These are phyloP conservation scores for Aspergillus sp. DNA, from an alignment of 2,329 filamentous ascomycete species.

Conservation along the genomic window DNA sequence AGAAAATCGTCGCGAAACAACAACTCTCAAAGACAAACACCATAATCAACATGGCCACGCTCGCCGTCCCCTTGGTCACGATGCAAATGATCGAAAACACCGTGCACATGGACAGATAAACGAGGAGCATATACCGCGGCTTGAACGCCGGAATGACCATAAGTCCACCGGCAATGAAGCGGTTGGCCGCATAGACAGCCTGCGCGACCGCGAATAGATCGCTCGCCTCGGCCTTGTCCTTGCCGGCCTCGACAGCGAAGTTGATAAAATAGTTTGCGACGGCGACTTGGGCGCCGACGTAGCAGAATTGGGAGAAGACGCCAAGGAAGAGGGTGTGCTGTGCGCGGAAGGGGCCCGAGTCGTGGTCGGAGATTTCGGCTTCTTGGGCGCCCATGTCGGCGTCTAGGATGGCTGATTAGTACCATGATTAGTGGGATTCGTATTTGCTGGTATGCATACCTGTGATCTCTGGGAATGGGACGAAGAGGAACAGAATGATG, in stretches of 20 bases:
- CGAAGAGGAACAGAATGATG: no score
- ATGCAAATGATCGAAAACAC: slow-evolving; percentile 1
- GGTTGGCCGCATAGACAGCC: slow-evolving; percentile 4
- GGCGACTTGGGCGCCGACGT: background rate
- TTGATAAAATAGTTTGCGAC: slow-evolving; percentile 14
- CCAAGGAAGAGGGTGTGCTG: slow-evolving; percentile 9
- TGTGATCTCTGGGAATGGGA: background rate
- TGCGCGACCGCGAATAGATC: no score
- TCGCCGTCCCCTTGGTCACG: background rate
- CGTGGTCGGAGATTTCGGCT: background rate
- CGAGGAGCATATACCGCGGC: slow-evolving; percentile 7
- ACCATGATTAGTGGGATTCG: no score
- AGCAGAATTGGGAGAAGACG: slow-evolving; percentile 11
- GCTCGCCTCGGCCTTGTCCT: no score
- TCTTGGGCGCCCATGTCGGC: slow-evolving; percentile 5
- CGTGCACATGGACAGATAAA: background rate
- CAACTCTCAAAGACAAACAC: slow-evolving; percentile 7
- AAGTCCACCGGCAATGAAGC: slow-evolving; percentile 6
- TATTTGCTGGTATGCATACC: background rate
- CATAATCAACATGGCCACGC: background rate
- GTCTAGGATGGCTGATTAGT: background rate
- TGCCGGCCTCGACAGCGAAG: background rate
- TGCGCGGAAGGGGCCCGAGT: background rate
- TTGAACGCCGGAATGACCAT: slow-evolving; percentile 4
- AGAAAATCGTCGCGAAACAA: slow-evolving; percentile 19